Evolutionary conservation across 495 filamentous ascomycete genomes (phyloP).

Genomic region (Neurospora sublineolata): DNA sequence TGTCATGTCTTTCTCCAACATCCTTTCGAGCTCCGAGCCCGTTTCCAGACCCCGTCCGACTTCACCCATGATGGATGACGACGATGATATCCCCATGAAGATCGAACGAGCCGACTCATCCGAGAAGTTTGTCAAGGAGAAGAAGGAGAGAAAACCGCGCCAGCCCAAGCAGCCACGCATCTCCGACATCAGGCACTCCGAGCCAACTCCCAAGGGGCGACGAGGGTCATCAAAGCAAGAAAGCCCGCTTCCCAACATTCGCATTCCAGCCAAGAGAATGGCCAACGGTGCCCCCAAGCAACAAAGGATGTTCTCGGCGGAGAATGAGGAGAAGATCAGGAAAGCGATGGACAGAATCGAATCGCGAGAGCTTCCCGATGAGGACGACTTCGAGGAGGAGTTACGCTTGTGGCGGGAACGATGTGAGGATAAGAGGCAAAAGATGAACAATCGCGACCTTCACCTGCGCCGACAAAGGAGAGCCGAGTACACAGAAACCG

Average conservation of each 20-base stretch:
- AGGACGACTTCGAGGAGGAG: slow-evolving; percentile 49
- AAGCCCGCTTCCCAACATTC: slow-evolving; percentile 33
- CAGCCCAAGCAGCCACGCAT: slow-evolving; percentile 34
- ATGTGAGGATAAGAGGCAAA: slow-evolving; percentile 47
- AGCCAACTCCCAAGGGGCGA: slow-evolving; percentile 28
- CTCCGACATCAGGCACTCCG: slow-evolving; percentile 26
- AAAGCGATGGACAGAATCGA: slow-evolving; percentile 57
- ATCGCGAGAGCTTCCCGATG: slow-evolving; percentile 55
- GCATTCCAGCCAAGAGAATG: slow-evolving; percentile 37
- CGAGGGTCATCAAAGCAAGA: slow-evolving; percentile 31
- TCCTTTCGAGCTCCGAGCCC: slow-evolving; percentile 65
- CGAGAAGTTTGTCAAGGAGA: slow-evolving; percentile 17
- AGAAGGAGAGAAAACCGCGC: slow-evolving; percentile 23
- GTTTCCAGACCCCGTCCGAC: slow-evolving; percentile 35
- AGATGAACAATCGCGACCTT: slow-evolving; percentile 46
- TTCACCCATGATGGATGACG: slow-evolving; percentile 23
- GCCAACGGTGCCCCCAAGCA: slow-evolving; percentile 41
- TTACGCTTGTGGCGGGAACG: slow-evolving; percentile 41
- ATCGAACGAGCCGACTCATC: slow-evolving; percentile 1
- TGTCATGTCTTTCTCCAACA: slow-evolving; percentile 87
- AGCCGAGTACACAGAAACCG: slow-evolving; percentile 20
- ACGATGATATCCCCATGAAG: slow-evolving; percentile 11
- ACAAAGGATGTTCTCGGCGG: slow-evolving; percentile 40
- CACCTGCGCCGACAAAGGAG: slow-evolving; percentile 44
- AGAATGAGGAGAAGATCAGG: slow-evolving; percentile 58